Evolutionary conservation across 1,284 basidiomycete genomes (phyloP).

Genomic region (Cystobasidium slooffiae): DNA sequence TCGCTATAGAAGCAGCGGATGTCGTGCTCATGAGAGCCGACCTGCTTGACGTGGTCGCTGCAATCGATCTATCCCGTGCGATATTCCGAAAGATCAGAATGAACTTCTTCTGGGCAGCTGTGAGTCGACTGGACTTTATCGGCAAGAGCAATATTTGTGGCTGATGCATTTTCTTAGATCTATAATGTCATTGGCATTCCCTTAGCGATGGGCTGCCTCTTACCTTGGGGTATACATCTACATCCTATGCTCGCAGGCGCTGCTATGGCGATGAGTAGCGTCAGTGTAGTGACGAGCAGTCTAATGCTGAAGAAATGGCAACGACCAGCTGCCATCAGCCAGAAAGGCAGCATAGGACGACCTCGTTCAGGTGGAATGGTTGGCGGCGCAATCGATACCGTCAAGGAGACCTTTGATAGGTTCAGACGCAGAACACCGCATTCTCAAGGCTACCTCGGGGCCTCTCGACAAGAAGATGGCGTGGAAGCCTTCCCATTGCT

Average conservation of each 20-base stretch:
- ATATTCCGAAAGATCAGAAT: conserved; percentile 87
- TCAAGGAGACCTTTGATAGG: not conserved
- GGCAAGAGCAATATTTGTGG: not conserved
- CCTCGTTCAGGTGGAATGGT: not conserved
- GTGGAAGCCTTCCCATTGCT: conserved; percentile 20
- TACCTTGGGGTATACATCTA: conserved; percentile 88
- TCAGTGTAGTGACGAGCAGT: conserved; percentile 90
- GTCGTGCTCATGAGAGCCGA: conserved; percentile 97
- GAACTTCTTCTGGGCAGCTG: conserved; percentile 81
- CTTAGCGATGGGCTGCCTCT: conserved; percentile 95
- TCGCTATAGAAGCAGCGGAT: conserved; percentile 96
- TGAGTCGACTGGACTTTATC: conserved; percentile 45
- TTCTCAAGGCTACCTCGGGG: conserved; percentile 20
- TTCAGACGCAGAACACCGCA: not conserved
- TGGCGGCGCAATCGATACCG: not conserved
- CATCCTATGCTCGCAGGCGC: conserved; percentile 98
- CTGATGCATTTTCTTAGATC: conserved; percentile 37
- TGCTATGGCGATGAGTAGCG: conserved; percentile 97
- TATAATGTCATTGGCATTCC: conserved; percentile 93
- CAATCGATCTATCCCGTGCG: conserved; percentile 82
- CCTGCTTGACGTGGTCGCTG: conserved; percentile 93
- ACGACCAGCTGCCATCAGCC: conserved; percentile 47
- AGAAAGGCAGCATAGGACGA: not conserved
- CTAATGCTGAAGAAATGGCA: conserved; percentile 70
- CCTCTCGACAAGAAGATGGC: conserved; percentile 3